A percentile compares a stretch with the other conserved stretches of the same genome.
These are phyloP conservation scores for Pyropia haitanensis DNA, from an alignment of 23 red algal genomes.

Conservation along the genomic window DNA sequence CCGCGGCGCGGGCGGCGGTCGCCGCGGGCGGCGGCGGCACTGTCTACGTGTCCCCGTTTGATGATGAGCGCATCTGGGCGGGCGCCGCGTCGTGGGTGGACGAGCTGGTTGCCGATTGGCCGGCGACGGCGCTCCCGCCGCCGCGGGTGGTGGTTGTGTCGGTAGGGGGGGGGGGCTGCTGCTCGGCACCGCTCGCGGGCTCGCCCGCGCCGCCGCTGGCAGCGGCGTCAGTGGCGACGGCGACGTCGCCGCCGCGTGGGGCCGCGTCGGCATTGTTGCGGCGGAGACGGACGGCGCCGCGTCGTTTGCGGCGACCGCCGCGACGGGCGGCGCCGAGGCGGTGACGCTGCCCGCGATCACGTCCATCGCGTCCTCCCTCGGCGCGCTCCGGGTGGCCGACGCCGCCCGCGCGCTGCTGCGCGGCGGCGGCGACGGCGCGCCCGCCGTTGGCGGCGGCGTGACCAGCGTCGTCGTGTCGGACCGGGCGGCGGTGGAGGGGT, in stretches of 20 bases:
- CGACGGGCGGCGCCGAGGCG: slow-evolving; percentile 29
- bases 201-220: slow-evolving; percentile 1
- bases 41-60: slow-evolving; percentile 71
- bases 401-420: not conserved
- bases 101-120: slow-evolving; percentile 44
- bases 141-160: slow-evolving; percentile 25
- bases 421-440: not conserved
- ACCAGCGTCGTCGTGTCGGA: slow-evolving; percentile 36
- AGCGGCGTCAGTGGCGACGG: too few species aligned
- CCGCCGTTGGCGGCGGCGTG: slow-evolving; percentile 27
- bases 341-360: slow-evolving; percentile 39
- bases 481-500: slow-evolving; percentile 62
- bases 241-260: slow-evolving; percentile 17
- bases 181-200: slow-evolving; percentile 53
- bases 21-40: slow-evolving; percentile 9
- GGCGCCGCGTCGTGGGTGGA: slow-evolving; percentile 63
- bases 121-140: slow-evolving; percentile 6
- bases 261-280: slow-evolving; percentile 40
- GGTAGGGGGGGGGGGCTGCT: slow-evolving; percentile 88
- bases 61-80: slow-evolving; percentile 56
- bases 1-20: slow-evolving; percentile 33
- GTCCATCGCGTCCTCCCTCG: slow-evolving; percentile 58
- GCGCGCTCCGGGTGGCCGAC: slow-evolving; percentile 37
- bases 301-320: slow-evolving; percentile 65
- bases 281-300: slow-evolving; percentile 70